These are phyloP conservation scores for Lipomyces sp. DNA, from an alignment of 805 yeast genomes.

Conservation along the genomic window DNA sequence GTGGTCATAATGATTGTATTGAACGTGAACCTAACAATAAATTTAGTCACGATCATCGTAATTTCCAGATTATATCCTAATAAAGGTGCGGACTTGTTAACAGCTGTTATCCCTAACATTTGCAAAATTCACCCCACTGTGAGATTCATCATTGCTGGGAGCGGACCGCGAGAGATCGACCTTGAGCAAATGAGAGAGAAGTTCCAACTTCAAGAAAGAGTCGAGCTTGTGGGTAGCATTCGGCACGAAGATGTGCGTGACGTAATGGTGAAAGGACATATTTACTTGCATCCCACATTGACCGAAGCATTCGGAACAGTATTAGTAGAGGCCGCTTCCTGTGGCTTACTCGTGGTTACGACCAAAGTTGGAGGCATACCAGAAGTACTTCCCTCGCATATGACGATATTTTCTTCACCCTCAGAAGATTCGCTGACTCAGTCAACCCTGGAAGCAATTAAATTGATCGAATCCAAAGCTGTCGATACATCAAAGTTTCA, in stretches of 20 bases:
- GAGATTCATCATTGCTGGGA: conserved; percentile 88
- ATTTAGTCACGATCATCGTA: conserved; percentile 75
- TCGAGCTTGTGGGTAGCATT: conserved; percentile 81
- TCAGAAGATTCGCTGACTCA: conserved; percentile 80
- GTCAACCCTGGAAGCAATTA: conserved; percentile 74
- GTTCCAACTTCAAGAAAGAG: conserved; percentile 82
- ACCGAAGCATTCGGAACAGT: conserved; percentile 99
- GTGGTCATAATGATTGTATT: conserved; percentile 1
- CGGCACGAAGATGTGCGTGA: conserved; percentile 92
- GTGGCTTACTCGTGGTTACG: conserved; percentile 91
- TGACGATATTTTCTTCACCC: conserved; percentile 91
- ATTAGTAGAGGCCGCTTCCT: conserved; percentile 94
- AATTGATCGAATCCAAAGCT: conserved; percentile 56
- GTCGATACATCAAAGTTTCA: conserved; percentile 81
- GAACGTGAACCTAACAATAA: not conserved
- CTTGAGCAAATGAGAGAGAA: conserved; percentile 94
- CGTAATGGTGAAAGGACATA: conserved; percentile 91
- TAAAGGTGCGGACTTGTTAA: conserved; percentile 89
- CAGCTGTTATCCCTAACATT: conserved; percentile 81
- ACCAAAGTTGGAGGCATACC: conserved; percentile 98
- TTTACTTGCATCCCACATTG: conserved; percentile 87
- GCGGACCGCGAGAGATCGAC: conserved; percentile 94
- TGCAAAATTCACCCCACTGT: conserved; percentile 68
- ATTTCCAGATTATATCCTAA: conserved; percentile 93
- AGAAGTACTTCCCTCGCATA: conserved; percentile 88